Evolutionary conservation across 2,329 filamentous ascomycete species (phyloP), one percentile per base, ranked within the genome.

Genomic region (Paecilomyces dactylethromorphus): DNA sequence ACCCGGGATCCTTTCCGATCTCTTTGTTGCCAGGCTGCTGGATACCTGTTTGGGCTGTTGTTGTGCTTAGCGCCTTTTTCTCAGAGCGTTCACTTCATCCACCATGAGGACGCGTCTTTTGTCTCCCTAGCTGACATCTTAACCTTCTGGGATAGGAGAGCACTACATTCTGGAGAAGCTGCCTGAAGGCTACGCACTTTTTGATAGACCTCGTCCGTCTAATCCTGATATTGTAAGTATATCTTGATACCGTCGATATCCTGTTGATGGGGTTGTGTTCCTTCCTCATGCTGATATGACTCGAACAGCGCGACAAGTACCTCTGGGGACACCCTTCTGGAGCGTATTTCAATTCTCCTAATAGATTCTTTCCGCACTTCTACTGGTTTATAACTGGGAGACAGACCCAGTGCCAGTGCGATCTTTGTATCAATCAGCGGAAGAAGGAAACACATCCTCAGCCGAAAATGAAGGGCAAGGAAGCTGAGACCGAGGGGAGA

Each of bases 321-420:
- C 70, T 87, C 0, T 86, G 77, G 58, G 85, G 85, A 0, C 83
- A 87, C 66, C 83, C 82, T 0, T 69, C 71, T 7, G 77, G 78
- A 7, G 72, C 73, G 54, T 72, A 69, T 15, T 87, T 82, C 58
- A 78, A 84, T 53, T 87, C 84, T 0, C 76, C 80, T 0, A 76
- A 77, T 21, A 71, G 79, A 3, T 85, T 85, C 63, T 83, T 78
- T 54, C 79, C 80, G 0, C 85, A 87, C 60, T 86, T 87, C 66
- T 71, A 78, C 55, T 77, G 79, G 66, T 66, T 87, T 24, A 84
- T 86, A 79, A 75, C 78, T 13, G 75, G 78, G 55, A 71, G 70
- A 50, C 69, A 66, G 5, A 70, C 72, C 2, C 71, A 75, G 0
- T 87, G 84, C 59, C 61, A 67, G 1, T 87, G 84, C 64, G 75